Evolutionary conservation across 257 asterid species (phyloP).

Genomic region (Handroanthus guayacan): DNA sequence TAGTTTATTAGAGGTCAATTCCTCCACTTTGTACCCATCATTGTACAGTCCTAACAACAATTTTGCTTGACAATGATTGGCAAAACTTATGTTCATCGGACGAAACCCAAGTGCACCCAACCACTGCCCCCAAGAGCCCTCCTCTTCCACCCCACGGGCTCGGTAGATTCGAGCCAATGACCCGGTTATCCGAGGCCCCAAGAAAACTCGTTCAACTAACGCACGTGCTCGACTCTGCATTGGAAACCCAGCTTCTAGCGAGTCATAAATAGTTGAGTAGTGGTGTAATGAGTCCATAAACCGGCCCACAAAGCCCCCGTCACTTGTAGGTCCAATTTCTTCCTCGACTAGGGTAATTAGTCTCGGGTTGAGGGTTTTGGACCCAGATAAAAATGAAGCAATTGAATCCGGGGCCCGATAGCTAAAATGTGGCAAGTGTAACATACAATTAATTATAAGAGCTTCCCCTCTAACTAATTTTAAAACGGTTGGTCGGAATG

Average conservation of each 20-base stretch:
- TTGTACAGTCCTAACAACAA: conserved; percentile 69
- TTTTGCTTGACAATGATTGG: conserved; percentile 83
- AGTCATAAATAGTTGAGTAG: conserved; percentile 69
- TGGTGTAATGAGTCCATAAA: conserved; percentile 78
- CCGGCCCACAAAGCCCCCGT: conserved; percentile 66
- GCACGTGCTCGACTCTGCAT: conserved; percentile 67
- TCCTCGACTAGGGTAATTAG: conserved; percentile 77
- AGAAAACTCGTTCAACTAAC: conserved; percentile 68
- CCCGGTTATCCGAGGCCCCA: conserved; percentile 68
- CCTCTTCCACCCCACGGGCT: conserved; percentile 42
- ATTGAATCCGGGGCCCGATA: conserved; percentile 68
- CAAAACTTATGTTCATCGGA: conserved; percentile 59
- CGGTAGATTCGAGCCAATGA: conserved; percentile 61
- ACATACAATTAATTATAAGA: conserved; percentile 68
- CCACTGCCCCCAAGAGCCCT: conserved; percentile 66
- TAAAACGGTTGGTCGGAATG: conserved; percentile 59
- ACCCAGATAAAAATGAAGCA: conserved; percentile 62
- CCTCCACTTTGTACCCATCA: conserved; percentile 85
- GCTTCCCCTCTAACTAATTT: conserved; percentile 80
- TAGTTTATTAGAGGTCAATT: conserved; percentile 58
- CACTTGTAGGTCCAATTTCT: conserved; percentile 45
- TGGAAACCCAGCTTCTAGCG: conserved; percentile 83
- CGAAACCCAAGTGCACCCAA: conserved; percentile 53
- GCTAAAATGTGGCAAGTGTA: conserved; percentile 74
- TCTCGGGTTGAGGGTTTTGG: conserved; percentile 60